Evolutionary conservation across 208 protist species (phyloP).

Genomic region (Trichomonas vaginalis): DNA sequence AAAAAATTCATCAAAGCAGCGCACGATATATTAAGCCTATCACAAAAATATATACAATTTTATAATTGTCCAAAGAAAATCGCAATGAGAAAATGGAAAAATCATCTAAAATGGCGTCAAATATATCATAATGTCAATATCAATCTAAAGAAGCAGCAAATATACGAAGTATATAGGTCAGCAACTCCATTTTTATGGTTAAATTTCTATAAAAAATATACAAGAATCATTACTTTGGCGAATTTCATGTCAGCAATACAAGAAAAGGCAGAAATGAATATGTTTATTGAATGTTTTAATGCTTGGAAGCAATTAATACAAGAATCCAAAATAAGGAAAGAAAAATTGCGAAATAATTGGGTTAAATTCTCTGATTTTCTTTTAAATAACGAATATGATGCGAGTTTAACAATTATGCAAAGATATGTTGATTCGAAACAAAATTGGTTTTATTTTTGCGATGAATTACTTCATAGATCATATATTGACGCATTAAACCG

Average conservation of each 20-base stretch:
- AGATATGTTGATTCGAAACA: not conserved
- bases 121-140: not conserved
- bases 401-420: not conserved
- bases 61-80: not conserved
- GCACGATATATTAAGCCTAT: not conserved
- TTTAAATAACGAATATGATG: not conserved
- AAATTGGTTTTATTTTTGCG: not conserved
- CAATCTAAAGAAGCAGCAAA: not conserved
- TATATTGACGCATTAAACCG: not conserved
- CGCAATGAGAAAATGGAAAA: not conserved
- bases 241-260: not conserved
- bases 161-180: not conserved
- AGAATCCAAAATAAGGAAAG: not conserved
- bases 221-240: not conserved
- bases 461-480: not conserved
- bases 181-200: not conserved
- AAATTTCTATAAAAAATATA: not conserved
- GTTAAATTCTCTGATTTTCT: not conserved
- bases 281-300: not conserved
- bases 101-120: not conserved
- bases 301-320: not conserved
- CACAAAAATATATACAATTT: not conserved
- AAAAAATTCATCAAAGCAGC: not conserved
- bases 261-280: not conserved
- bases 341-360: not conserved